Percentiles rank a stretch among this genome's conserved stretches.
These are phyloP conservation scores for Coemansia sp. DNA, from an alignment of 192 early-diverging fungal genomes.

Conservation along the genomic window DNA sequence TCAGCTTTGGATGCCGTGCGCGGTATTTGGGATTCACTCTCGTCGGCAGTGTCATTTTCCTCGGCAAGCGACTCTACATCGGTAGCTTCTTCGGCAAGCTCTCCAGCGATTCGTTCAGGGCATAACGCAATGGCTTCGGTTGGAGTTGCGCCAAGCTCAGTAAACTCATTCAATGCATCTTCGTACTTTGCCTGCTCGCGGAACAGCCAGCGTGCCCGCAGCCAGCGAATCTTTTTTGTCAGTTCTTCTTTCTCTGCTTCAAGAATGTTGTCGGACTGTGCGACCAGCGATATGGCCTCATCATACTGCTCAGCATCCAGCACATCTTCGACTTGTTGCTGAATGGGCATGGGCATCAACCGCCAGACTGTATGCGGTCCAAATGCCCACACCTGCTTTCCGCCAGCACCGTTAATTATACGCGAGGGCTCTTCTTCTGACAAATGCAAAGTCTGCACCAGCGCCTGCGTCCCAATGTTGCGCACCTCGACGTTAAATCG, in stretches of 20 bases:
- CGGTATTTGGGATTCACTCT: background rate
- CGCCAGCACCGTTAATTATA: constrained; percentile 62
- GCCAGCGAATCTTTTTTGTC: constrained; percentile 60
- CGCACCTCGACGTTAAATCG: constrained; percentile 76
- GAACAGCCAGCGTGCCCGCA: constrained; percentile 74
- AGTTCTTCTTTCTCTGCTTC: constrained; percentile 69
- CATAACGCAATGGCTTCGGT: constrained; percentile 69
- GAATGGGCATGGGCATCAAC: constrained; percentile 57
- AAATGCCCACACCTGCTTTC: constrained; percentile 73
- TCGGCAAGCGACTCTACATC: constrained; percentile 12
- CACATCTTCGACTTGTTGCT: constrained; percentile 68
- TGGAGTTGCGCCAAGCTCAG: constrained; percentile 65
- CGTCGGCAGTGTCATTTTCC: background rate
- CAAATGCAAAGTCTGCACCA: constrained; percentile 81
- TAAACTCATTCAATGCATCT: constrained; percentile 63
- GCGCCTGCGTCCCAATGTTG: constrained; percentile 75
- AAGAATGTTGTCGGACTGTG: constrained; percentile 71
- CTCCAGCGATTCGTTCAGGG: constrained; percentile 68
- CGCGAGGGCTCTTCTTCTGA: constrained; percentile 54
- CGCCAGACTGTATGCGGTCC: constrained; percentile 71
- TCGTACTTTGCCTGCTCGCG: constrained; percentile 61
- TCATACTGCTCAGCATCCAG: constrained; percentile 69
- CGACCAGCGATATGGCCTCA: constrained; percentile 73
- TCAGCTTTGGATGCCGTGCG: constrained; percentile 6
- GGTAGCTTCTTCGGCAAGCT: constrained; percentile 49